Percentiles rank a stretch among this genome's conserved stretches.
Evolutionary conservation across 768 basidiomycete species (phyloP).

Genomic region (Hygrophorus pudorinus): DNA sequence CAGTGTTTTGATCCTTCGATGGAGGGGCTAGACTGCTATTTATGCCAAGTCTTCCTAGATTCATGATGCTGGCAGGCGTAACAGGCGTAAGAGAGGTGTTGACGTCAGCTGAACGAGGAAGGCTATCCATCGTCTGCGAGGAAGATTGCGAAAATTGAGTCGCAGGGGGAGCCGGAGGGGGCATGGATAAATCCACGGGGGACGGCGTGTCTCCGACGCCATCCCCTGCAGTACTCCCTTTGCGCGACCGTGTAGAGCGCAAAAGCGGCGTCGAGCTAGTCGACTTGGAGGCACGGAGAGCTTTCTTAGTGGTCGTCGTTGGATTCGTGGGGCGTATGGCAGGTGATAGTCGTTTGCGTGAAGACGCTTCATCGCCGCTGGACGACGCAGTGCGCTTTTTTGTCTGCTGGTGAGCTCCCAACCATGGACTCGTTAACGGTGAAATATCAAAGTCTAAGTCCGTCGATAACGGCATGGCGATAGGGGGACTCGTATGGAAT

Average conservation of each 20-base stretch:
- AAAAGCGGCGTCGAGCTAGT: conserved; percentile 53
- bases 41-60: conserved; percentile 57
- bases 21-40: conserved; percentile 26
- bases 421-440: conserved; percentile 74
- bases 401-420: conserved; percentile 44
- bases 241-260: conserved; percentile 32
- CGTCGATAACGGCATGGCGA: conserved; percentile 30
- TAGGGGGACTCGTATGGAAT: conserved; percentile 39
- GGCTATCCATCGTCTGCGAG: too few species aligned
- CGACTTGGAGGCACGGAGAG: conserved; percentile 34
- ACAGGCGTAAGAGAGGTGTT: conserved; percentile 54
- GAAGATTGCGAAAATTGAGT: conserved; percentile 3
- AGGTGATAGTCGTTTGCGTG: conserved; percentile 47
- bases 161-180: conserved; percentile 58
- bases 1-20: conserved; percentile 13
- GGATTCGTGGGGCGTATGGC: conserved; percentile 31
- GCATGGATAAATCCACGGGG: conserved; percentile 84
- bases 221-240: conserved; percentile 37
- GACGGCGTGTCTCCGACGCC: too few species aligned
- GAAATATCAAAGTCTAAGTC: conserved; percentile 69
- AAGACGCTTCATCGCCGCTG: conserved; percentile 39
- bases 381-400: conserved; percentile 53
- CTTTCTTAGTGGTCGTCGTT: conserved; percentile 16
- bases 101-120: conserved; percentile 9
- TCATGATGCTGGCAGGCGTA: conserved; percentile 91